Percentiles rank a stretch among this genome's conserved stretches.
phyloP scores from a whole-genome alignment of 2,329 filamentous ascomycete genomes.

The Lecanicillium sp. region DNA sequence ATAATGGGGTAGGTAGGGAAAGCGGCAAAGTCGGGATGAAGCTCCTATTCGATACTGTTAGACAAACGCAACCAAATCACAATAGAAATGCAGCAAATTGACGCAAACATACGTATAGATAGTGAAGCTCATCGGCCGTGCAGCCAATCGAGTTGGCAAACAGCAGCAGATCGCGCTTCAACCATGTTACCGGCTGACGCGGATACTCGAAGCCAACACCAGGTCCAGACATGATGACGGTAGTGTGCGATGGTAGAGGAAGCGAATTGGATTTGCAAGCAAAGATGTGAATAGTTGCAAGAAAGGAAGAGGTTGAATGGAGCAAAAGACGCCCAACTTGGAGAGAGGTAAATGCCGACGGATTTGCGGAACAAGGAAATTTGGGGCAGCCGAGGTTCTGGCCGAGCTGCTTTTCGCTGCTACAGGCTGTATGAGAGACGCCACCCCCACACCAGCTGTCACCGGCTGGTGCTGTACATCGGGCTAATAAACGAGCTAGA shows the following conservation, averaged over 20 bases:
- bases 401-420: constrained; percentile 1
- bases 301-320: neutral
- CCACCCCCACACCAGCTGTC: no score
- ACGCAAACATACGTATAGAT: constrained; percentile 66
- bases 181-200: constrained; percentile 66
- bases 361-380: constrained; percentile 5
- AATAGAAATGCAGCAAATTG: constrained; percentile 7
- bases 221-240: constrained; percentile 31
- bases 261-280: neutral
- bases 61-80: no score
- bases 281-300: neutral
- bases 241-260: neutral
- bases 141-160: constrained; percentile 86
- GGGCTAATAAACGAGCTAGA: neutral
- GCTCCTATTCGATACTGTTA: constrained; percentile 48
- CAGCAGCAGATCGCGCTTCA: constrained; percentile 79
- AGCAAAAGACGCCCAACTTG: neutral
- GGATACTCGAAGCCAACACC: constrained; percentile 75
- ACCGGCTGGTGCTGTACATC: neutral
- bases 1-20: constrained; percentile 86
- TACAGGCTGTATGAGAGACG: neutral
- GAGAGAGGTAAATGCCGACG: neutral
- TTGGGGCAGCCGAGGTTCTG: constrained; percentile 8
- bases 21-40: constrained; percentile 76
- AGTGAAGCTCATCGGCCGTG: constrained; percentile 82